Conservation (phyloP, 2,329 filamentous ascomycete species). For the Hypoxylon sp. region DNA sequence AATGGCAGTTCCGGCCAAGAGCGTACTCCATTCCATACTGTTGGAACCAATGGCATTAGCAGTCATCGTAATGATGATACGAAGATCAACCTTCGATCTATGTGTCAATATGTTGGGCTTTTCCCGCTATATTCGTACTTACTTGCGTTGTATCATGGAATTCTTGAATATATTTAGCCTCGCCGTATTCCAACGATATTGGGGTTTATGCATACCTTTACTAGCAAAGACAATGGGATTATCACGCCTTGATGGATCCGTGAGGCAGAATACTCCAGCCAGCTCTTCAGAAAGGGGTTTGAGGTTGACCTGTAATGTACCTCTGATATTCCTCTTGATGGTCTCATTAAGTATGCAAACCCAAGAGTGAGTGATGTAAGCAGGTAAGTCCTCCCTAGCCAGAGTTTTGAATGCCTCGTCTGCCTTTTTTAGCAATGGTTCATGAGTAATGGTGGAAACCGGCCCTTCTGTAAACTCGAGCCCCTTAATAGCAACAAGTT, state of each 20-base stretch:
- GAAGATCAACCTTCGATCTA: not conserved
- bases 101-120: not conserved
- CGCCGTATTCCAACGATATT: not conserved
- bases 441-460: constrained; percentile 66
- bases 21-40: constrained; percentile 80
- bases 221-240: constrained; percentile 84
- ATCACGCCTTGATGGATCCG: constrained; percentile 77
- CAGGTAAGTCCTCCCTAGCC: constrained; percentile 75
- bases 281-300: constrained; percentile 78
- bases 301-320: constrained; percentile 72
- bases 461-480: constrained; percentile 65
- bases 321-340: constrained; percentile 74
- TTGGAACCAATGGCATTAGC: not conserved
- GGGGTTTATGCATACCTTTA: constrained; percentile 63
- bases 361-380: constrained; percentile 77
- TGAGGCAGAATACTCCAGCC: constrained; percentile 81
- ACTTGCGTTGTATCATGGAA: constrained; percentile 66
- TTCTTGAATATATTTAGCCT: constrained; percentile 58
- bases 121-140: constrained; percentile 4
- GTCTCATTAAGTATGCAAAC: constrained; percentile 76
- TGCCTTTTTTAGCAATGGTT: constrained; percentile 70
- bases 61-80: not conserved
- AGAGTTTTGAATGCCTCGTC: constrained; percentile 73
- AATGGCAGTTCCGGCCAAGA: constrained; percentile 81
- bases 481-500: constrained; percentile 67